Evolutionary conservation across 495 filamentous ascomycete genomes (phyloP).

Genomic region (Hypoxylon subgilvum): DNA sequence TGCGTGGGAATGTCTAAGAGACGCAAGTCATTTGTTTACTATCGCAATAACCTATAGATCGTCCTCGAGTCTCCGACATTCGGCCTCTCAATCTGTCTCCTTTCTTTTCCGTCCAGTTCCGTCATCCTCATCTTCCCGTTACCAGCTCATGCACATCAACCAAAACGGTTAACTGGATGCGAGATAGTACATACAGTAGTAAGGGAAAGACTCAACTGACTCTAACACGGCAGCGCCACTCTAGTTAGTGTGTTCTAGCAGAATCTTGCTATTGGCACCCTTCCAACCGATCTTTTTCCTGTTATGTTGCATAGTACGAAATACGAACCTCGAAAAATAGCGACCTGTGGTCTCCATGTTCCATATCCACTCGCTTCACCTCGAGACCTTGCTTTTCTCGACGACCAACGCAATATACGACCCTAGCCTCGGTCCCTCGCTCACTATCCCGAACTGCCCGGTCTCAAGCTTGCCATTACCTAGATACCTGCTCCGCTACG

Average conservation of each 20-base stretch:
- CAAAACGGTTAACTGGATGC: conserved; percentile 13
- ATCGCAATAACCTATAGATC: too few species aligned
- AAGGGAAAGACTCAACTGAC: conserved; percentile 4
- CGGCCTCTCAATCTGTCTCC: too few species aligned
- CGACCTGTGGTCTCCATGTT: conserved; percentile 35
- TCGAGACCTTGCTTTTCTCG: conserved; percentile 12
- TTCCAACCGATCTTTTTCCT: conserved; percentile 21
- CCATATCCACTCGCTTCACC: conserved; percentile 15
- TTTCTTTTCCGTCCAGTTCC: too few species aligned
- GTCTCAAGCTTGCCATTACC: too few species aligned
- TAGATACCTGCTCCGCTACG: conserved; percentile 8
- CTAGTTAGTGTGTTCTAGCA: conserved; percentile 28
- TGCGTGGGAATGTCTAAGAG: neutral
- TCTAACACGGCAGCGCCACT: conserved; percentile 24
- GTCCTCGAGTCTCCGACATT: too few species aligned
- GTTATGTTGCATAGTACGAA: too few species aligned
- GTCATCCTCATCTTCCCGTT: too few species aligned
- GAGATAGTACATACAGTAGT: conserved; percentile 24
- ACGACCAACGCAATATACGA: neutral
- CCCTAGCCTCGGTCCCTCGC: neutral
- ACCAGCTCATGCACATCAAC: too few species aligned
- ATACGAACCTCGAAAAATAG: conserved; percentile 30
- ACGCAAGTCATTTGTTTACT: too few species aligned
- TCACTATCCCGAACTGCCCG: neutral
- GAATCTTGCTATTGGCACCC: conserved; percentile 18